Evolutionary conservation across 129 eudicot genomes (phyloP).

Genomic region (Rutidosis leptorrhynchoides): DNA sequence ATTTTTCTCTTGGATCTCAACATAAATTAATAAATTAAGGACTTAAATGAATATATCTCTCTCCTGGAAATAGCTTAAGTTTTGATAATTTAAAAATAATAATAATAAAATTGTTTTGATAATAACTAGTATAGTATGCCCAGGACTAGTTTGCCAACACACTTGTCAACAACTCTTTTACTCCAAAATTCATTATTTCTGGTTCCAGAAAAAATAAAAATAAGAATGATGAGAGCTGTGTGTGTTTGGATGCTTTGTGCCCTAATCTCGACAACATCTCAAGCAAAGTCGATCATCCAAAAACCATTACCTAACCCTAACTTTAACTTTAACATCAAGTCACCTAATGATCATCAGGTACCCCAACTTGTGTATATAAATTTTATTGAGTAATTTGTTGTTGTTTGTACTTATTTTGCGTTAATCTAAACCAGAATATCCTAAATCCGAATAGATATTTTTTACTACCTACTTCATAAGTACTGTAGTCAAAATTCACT

Average conservation of each 20-base stretch:
- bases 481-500: not conserved
- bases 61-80: not conserved
- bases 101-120: too few species aligned
- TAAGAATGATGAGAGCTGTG: constrained; percentile 29
- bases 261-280: constrained; percentile 25
- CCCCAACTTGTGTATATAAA: not conserved
- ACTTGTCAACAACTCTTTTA: constrained; percentile 22
- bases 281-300: constrained; percentile 42
- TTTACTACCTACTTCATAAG: not conserved
- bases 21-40: too few species aligned
- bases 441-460: not conserved
- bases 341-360: constrained; percentile 42
- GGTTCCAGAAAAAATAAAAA: not conserved
- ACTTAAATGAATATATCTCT: too few species aligned
- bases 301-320: constrained; percentile 42
- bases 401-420: constrained; percentile 2
- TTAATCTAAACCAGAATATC: not conserved
- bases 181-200: constrained; percentile 13
- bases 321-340: constrained; percentile 44
- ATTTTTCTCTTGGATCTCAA: too few species aligned
- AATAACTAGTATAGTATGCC: constrained; percentile 4
- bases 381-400: not conserved
- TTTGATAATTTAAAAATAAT: too few species aligned
- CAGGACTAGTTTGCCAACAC: constrained; percentile 16
- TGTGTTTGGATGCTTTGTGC: constrained; percentile 23